Evolutionary conservation across 352 stramenopile genomes (phyloP).

Genomic region (Phytophthora megakarya): DNA sequence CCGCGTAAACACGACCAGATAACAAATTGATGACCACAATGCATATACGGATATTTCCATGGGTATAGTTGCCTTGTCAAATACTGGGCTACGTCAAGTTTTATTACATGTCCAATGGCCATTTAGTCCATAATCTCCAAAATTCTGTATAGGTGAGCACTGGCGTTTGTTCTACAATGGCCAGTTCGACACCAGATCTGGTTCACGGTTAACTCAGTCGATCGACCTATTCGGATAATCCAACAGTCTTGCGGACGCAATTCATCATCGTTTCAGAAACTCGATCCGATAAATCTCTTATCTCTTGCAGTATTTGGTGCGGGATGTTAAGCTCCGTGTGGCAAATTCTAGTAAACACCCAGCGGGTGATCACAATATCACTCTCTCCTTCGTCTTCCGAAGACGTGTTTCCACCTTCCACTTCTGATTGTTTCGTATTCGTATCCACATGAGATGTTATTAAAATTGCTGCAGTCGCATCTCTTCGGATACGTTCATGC

Average conservation of each 20-base stretch:
- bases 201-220: too few species aligned
- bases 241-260: conserved; percentile 26
- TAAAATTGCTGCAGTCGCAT: conserved; percentile 39
- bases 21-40: too few species aligned
- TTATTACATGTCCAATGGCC: too few species aligned
- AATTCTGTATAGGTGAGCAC: too few species aligned
- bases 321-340: conserved; percentile 35
- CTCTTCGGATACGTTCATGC: conserved; percentile 34
- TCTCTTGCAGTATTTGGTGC: conserved; percentile 28
- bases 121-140: too few species aligned
- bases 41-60: too few species aligned
- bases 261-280: conserved; percentile 31
- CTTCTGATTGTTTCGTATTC: conserved; percentile 3
- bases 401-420: conserved; percentile 19
- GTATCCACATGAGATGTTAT: conserved; percentile 24
- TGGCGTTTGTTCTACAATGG: too few species aligned
- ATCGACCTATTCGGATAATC: conserved; percentile 15
- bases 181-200: neutral
- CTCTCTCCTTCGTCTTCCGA: conserved; percentile 33
- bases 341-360: conserved; percentile 39
- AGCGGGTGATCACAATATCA: conserved; percentile 41
- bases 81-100: too few species aligned
- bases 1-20: too few species aligned
- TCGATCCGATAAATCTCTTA: conserved; percentile 25
- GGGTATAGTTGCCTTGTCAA: too few species aligned